phyloP scores from a whole-genome alignment of 2,329 filamentous ascomycete species.

The Botryotinia calthae region DNA sequence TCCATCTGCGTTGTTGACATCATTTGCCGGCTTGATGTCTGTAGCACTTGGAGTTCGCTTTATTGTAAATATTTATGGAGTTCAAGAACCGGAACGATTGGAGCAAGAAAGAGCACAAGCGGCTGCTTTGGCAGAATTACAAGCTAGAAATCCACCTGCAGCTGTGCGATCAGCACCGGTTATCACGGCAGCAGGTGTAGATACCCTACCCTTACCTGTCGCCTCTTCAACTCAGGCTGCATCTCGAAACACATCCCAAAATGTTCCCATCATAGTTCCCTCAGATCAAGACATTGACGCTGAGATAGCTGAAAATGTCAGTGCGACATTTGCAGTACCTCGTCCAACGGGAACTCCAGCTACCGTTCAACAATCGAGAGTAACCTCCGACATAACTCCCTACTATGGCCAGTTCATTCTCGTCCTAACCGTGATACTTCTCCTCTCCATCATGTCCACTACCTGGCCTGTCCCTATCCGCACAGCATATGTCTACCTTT shows the following conservation, averaged over 20 bases:
- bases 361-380: conserved; percentile 33
- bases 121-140: conserved; percentile 32
- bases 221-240: conserved; percentile 8
- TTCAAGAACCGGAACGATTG: conserved; percentile 58
- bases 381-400: conserved; percentile 48
- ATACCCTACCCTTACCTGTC: conserved; percentile 23
- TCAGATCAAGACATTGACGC: conserved; percentile 63
- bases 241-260: conserved; percentile 14
- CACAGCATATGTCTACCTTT: conserved; percentile 56
- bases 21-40: conserved; percentile 53
- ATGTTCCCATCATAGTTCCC: conserved; percentile 55
- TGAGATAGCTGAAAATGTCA: conserved; percentile 50
- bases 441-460: conserved; percentile 57
- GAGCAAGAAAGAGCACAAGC: conserved; percentile 35
- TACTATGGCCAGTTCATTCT: conserved; percentile 58
- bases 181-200: conserved; percentile 32
- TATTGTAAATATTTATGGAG: conserved; percentile 57
- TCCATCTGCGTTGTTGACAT: conserved; percentile 55
- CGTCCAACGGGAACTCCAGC: conserved; percentile 29
- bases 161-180: conserved; percentile 24
- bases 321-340: conserved; percentile 31
- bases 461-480: conserved; percentile 59
- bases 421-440: conserved; percentile 53
- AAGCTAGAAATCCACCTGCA: conserved; percentile 31
- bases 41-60: conserved; percentile 58